Conservation (phyloP, 169 alveolate genomes). For the Plasmodium sp. region DNA sequence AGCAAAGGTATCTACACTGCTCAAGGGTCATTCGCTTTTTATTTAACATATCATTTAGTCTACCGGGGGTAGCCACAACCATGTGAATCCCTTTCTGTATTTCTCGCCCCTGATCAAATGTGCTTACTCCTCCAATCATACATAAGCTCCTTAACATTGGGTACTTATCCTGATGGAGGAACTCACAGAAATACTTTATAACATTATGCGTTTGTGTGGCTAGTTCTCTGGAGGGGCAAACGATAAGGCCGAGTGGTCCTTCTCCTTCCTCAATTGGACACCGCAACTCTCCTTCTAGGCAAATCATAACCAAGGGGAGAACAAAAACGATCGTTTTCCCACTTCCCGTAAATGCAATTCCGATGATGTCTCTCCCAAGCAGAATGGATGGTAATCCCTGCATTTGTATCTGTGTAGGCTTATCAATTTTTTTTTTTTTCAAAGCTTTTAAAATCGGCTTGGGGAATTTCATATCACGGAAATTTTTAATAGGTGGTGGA, state of each 20-base stretch:
- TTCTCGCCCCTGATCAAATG: constrained; percentile 81
- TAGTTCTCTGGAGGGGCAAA: constrained; percentile 95
- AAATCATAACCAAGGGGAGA: constrained; percentile 92
- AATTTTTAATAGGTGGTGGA: constrained; percentile 94
- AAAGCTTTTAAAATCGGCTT: constrained; percentile 88
- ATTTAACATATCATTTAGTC: constrained; percentile 95
- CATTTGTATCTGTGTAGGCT: constrained; percentile 96
- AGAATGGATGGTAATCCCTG: constrained; percentile 92
- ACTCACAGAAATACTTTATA: constrained; percentile 82
- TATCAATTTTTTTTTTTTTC: constrained; percentile 88
- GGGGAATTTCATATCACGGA: constrained; percentile 94
- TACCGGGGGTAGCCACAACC: constrained; percentile 98
- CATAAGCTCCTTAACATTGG: constrained; percentile 84
- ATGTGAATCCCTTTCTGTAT: constrained; percentile 93
- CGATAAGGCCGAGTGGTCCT: constrained; percentile 94
- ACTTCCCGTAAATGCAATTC: constrained; percentile 95
- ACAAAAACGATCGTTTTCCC: constrained; percentile 95
- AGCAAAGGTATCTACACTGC: constrained; percentile 92
- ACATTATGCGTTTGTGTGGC: constrained; percentile 94
- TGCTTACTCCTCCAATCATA: constrained; percentile 89
- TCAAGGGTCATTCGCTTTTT: constrained; percentile 90
- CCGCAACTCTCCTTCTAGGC: constrained; percentile 90
- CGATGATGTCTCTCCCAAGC: constrained; percentile 93
- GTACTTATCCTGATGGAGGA: constrained; percentile 77
- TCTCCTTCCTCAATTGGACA: constrained; percentile 85